These are phyloP conservation scores for Entomophthora muscae DNA, from an alignment of 371 early-diverging fungal genomes.

Conservation along the genomic window DNA sequence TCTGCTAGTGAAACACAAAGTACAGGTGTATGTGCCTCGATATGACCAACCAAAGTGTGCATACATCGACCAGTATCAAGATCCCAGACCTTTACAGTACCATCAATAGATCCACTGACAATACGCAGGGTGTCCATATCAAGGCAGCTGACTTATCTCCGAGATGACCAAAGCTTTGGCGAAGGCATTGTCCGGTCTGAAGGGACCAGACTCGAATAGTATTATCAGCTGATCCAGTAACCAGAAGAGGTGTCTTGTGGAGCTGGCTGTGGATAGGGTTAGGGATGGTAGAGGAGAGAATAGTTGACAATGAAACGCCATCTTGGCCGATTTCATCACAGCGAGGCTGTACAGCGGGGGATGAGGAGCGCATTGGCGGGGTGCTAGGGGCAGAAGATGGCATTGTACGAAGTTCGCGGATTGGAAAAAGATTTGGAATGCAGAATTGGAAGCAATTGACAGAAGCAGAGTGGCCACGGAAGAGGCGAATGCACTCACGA, in stretches of 20 bases:
- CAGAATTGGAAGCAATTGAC: constrained; percentile 36
- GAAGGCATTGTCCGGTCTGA: constrained; percentile 51
- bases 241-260: constrained; percentile 29
- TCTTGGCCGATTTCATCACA: constrained; percentile 6
- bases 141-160: constrained; percentile 79
- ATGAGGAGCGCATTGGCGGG: constrained; percentile 7
- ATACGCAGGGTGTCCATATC: constrained; percentile 81
- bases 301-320: constrained; percentile 10
- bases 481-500: constrained; percentile 41
- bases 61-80: constrained; percentile 61
- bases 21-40: constrained; percentile 35
- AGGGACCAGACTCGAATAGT: constrained; percentile 79
- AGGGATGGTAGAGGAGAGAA: constrained; percentile 12
- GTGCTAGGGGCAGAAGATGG: constrained; percentile 7
- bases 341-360: constrained; percentile 10
- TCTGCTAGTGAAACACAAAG: constrained; percentile 64
- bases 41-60: constrained; percentile 47
- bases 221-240: constrained; percentile 76
- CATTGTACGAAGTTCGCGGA: constrained; percentile 9
- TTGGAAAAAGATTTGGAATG: constrained; percentile 14
- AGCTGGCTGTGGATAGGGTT: neutral
- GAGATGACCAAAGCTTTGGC: constrained; percentile 76
- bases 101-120: constrained; percentile 80
- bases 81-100: constrained; percentile 89
- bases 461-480: constrained; percentile 62